These are phyloP conservation scores for Cymbopogon citratus DNA, from an alignment of 176 grass and related monocot genomes.

Conservation along the genomic window DNA sequence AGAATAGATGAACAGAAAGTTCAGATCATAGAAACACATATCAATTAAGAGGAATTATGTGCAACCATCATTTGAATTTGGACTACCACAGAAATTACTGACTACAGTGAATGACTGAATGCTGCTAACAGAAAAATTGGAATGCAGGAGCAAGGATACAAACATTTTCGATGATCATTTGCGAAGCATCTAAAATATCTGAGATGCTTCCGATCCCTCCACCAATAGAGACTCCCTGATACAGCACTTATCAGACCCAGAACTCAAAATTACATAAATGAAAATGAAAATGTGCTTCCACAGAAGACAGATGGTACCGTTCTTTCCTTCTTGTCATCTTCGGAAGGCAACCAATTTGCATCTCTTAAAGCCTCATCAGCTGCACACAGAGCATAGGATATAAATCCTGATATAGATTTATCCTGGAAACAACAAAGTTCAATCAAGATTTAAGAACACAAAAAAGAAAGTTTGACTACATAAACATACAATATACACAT, in stretches of 20 bases:
- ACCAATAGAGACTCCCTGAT: constrained; percentile 87
- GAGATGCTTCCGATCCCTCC: constrained; percentile 88
- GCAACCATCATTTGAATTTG: neutral
- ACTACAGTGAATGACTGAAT: neutral
- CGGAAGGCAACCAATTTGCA: constrained; percentile 64
- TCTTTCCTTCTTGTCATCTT: constrained; percentile 71
- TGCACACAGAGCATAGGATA: constrained; percentile 89
- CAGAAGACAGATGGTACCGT: constrained; percentile 47
- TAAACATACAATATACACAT: neutral
- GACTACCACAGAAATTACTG: neutral
- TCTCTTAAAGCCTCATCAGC: constrained; percentile 91
- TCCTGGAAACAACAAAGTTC: constrained; percentile 54
- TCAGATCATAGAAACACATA: neutral
- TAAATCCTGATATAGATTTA: constrained; percentile 79
- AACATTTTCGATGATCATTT: constrained; percentile 85
- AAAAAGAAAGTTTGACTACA: neutral
- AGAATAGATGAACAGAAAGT: neutral
- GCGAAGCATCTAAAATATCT: constrained; percentile 75
- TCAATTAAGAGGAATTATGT: neutral
- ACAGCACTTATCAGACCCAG: constrained; percentile 31
- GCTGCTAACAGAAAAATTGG: neutral
- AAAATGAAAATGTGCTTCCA: neutral
- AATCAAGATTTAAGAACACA: constrained; percentile 22
- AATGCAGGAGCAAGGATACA: neutral
- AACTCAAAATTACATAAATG: neutral